Percentiles rank a stretch among this genome's conserved stretches.
phyloP scores from a whole-genome alignment of 495 filamentous ascomycete genomes.

The Lepidopterella palustris region DNA sequence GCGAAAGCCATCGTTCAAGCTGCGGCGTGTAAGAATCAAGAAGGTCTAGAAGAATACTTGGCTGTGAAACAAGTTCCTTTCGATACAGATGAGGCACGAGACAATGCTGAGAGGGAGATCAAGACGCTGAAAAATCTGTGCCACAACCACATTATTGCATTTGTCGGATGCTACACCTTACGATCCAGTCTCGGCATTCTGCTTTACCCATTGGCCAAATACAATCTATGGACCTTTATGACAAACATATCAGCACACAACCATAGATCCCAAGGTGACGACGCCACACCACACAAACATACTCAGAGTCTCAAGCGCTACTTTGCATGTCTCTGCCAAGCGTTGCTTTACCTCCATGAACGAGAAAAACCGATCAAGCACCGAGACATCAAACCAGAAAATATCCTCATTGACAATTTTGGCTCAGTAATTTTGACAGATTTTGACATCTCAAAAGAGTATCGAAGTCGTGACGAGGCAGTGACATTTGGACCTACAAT shows the following conservation, averaged over 20 bases:
- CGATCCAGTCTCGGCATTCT: neutral
- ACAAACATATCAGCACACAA: neutral
- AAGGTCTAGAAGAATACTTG: neutral
- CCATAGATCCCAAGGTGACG: neutral
- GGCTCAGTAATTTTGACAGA: neutral
- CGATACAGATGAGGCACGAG: neutral
- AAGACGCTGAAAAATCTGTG: neutral
- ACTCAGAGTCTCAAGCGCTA: neutral
- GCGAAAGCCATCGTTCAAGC: neutral
- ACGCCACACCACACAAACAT: neutral
- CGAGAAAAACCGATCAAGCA: neutral
- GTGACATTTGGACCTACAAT: neutral
- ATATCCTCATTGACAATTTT: neutral
- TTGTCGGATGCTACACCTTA: neutral
- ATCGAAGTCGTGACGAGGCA: neutral
- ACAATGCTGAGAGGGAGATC: neutral
- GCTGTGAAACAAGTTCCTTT: neutral
- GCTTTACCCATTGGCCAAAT: neutral
- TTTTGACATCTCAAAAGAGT: slow-evolving; percentile 3
- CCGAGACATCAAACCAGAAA: slow-evolving; percentile 4
- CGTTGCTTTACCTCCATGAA: neutral
- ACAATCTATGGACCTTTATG: slow-evolving; percentile 1
- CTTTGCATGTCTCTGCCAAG: neutral
- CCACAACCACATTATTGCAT: slow-evolving; percentile 1
- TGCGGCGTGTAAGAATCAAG: neutral